Evolutionary conservation across 2,329 filamentous ascomycete genomes (phyloP).

Genomic region (Zasmidium angulare): DNA sequence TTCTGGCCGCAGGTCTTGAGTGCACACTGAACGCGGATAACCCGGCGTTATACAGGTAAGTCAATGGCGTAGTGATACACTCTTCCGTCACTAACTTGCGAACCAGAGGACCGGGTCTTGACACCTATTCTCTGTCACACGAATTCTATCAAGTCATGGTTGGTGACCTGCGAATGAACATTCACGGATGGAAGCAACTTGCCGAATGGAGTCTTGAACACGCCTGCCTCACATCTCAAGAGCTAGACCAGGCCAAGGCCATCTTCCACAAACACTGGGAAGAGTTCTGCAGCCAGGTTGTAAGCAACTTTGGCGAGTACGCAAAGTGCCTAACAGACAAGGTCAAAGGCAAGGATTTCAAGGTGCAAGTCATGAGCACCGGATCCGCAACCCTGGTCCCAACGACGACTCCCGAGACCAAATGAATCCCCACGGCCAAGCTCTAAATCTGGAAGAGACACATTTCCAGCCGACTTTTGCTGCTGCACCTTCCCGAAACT

Average conservation of each 20-base stretch:
- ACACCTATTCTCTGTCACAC: constrained; percentile 67
- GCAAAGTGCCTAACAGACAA: constrained; percentile 12
- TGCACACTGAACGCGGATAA: constrained; percentile 77
- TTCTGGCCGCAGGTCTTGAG: constrained; percentile 70
- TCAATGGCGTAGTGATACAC: background rate
- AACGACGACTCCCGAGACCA: background rate
- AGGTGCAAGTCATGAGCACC: background rate
- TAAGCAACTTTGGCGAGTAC: constrained; percentile 38
- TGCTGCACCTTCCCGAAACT: too few species aligned
- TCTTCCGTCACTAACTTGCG: background rate
- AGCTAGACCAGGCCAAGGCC: constrained; percentile 33
- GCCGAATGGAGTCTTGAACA: constrained; percentile 49
- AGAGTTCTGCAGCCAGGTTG: constrained; percentile 56
- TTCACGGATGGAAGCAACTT: constrained; percentile 70
- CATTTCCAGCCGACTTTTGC: too few species aligned
- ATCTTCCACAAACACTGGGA: constrained; percentile 60
- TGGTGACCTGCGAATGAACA: constrained; percentile 64
- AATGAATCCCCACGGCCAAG: background rate
- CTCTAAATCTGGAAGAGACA: background rate
- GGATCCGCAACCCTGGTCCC: background rate
- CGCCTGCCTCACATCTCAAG: constrained; percentile 45
- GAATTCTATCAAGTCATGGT: constrained; percentile 78
- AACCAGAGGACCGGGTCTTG: constrained; percentile 13
- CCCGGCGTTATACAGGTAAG: constrained; percentile 67
- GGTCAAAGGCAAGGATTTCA: background rate